phyloP scores from a whole-genome alignment of 495 filamentous ascomycete genomes.

The Melanomma pulvis-pyrius region DNA sequence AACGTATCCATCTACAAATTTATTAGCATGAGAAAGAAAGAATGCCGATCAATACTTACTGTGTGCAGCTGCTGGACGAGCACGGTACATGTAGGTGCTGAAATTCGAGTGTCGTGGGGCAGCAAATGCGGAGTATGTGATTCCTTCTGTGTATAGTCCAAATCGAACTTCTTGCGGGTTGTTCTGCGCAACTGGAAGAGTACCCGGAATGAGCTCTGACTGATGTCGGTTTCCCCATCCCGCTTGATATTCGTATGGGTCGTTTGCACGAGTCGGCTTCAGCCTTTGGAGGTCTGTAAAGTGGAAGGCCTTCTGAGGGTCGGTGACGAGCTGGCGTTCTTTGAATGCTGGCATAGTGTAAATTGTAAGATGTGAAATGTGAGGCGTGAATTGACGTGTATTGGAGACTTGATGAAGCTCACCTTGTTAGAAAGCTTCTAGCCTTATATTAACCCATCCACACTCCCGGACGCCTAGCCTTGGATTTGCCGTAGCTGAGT shows the following conservation, averaged over 20 bases:
- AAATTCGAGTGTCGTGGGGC: constrained; percentile 49
- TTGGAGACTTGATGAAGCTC: constrained; percentile 6
- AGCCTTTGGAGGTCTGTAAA: constrained; percentile 50
- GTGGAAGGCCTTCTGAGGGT: constrained; percentile 51
- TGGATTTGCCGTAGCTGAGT: constrained; percentile 34
- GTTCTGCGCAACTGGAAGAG: constrained; percentile 49
- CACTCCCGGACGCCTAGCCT: constrained; percentile 16
- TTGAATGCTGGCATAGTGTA: constrained; percentile 38
- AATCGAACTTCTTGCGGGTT: constrained; percentile 49
- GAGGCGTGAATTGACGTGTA: not conserved
- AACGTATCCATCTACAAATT: constrained; percentile 46
- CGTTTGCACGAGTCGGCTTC: constrained; percentile 51
- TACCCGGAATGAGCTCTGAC: constrained; percentile 51
- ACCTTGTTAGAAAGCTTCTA: constrained; percentile 16
- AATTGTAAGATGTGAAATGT: not conserved
- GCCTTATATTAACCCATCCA: constrained; percentile 37
- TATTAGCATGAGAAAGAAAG: not conserved
- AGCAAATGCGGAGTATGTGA: constrained; percentile 44
- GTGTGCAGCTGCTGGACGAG: constrained; percentile 49
- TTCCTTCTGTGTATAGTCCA: constrained; percentile 42
- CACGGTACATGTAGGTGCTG: constrained; percentile 51
- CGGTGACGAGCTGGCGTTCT: constrained; percentile 41
- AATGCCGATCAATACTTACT: constrained; percentile 39
- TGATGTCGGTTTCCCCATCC: constrained; percentile 50
- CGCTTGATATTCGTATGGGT: constrained; percentile 50